Conservation (phyloP, 495 filamentous ascomycete genomes). For the Penicillium bialowiezense region DNA sequence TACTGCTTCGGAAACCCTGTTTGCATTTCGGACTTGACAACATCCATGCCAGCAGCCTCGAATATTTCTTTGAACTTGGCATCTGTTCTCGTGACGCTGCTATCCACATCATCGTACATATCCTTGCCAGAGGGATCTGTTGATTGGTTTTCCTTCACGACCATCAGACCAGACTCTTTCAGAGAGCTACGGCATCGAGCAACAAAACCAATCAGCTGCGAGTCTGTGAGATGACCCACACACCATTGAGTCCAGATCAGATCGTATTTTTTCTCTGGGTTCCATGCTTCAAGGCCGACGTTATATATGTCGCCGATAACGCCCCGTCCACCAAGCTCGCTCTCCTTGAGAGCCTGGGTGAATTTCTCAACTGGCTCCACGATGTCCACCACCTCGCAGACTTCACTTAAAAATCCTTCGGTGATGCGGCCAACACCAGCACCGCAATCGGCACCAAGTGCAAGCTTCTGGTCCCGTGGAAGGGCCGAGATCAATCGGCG, state of each 20-base stretch:
- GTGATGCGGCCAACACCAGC: conserved; percentile 65
- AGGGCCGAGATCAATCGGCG: conserved; percentile 41
- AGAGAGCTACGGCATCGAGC: conserved; percentile 56
- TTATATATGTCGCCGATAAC: conserved; percentile 65
- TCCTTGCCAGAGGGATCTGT: conserved; percentile 55
- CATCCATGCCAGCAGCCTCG: conserved; percentile 59
- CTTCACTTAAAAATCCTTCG: conserved; percentile 49
- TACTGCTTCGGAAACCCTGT: conserved; percentile 69
- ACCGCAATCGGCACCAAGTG: conserved; percentile 55
- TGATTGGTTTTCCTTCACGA: conserved; percentile 86
- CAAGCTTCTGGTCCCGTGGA: conserved; percentile 26
- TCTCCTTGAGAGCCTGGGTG: conserved; percentile 30
- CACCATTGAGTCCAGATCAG: conserved; percentile 84
- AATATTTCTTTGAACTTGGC: conserved; percentile 68
- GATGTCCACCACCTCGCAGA: conserved; percentile 54
- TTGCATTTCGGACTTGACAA: conserved; percentile 73
- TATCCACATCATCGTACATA: conserved; percentile 75
- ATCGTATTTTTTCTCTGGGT: conserved; percentile 54
- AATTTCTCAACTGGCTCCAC: conserved; percentile 60
- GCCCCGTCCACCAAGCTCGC: conserved; percentile 28
- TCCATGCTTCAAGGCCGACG: conserved; percentile 73
- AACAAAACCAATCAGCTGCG: conserved; percentile 67
- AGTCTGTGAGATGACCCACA: conserved; percentile 81
- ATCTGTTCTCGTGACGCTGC: conserved; percentile 75
- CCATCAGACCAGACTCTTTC: conserved; percentile 52